Conservation (phyloP, 2,329 filamentous ascomycete species). For the Penicillium sp. region DNA sequence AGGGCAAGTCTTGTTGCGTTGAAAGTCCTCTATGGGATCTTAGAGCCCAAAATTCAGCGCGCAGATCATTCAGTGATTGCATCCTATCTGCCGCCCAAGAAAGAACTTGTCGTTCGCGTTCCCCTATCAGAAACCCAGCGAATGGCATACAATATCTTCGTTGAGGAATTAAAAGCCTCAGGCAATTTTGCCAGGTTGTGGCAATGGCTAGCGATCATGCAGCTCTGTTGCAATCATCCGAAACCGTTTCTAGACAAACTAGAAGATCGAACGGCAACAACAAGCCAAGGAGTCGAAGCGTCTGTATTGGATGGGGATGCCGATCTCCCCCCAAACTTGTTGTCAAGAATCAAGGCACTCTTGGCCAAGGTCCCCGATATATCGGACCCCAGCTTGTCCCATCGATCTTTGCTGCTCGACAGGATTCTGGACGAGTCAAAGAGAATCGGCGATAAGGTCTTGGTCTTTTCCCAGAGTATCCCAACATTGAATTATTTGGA, state of each 20-base stretch:
- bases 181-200: conserved; percentile 48
- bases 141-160: conserved; percentile 60
- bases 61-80: conserved; percentile 68
- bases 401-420: conserved; percentile 68
- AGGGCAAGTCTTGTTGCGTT: conserved; percentile 66
- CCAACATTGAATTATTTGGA: conserved; percentile 69
- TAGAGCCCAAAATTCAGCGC: conserved; percentile 77
- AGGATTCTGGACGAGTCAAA: conserved; percentile 68
- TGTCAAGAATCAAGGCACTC: conserved; percentile 35
- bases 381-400: conserved; percentile 57
- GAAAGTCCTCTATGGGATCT: conserved; percentile 67
- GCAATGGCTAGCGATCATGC: conserved; percentile 56
- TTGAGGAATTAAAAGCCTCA: conserved; percentile 40
- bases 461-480: conserved; percentile 77
- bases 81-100: conserved; percentile 69
- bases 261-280: conserved; percentile 34
- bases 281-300: conserved; percentile 12
- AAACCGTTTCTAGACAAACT: conserved; percentile 54
- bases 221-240: conserved; percentile 61
- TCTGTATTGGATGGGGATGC: conserved; percentile 36
- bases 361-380: conserved; percentile 33
- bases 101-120: conserved; percentile 78
- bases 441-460: conserved; percentile 66
- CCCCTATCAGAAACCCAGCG: conserved; percentile 67
- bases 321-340: conserved; percentile 36